Base-by-base conservation (phyloP, 495 filamentous ascomycete genomes). In the Penicillium alfredii region DNA sequence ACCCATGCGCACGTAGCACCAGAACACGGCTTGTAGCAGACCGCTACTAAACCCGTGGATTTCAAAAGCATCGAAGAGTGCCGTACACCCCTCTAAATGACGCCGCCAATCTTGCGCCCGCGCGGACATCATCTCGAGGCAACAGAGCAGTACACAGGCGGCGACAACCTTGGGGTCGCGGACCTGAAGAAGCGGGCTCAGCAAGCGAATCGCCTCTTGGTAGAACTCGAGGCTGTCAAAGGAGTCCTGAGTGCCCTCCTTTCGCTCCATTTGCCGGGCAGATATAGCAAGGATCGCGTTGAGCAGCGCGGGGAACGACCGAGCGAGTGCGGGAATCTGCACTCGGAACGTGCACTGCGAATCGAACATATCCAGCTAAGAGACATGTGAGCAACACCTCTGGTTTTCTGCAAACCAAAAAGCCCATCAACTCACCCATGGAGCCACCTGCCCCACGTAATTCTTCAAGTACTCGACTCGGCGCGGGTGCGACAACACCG, bases 331-430 rank as follows among this genome's bases (percentile, higher is more conserved):
- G 4, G 63, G 64, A 17, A 68, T 46, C 27, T 71, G 61, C 1
- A 65, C 46, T 10, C 58, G 58, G 42, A 71, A 71, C 6, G 55
- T 58, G 25, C 55, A 60, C 25, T 58, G 50, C 13, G 57, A 60
- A 35, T 73, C 70, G 35, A 73, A 72, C 66, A 68, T 73, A 39
- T 73, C 70, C 3, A 73, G 67, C 67, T 65, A 30, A 19, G 12
- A 17, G 9, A 12, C 2, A 13, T 30, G n/a, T n/a, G n/a, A n/a
- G n/a, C n/a, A n/a, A n/a, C n/a, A n/a, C n/a, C n/a, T n/a, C n/a
- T n/a, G n/a, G n/a, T n/a, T n/a, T n/a, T n/a, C n/a, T n/a, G n/a
- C n/a, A n/a, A n/a, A n/a, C n/a, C n/a, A n/a, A n/a, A n/a, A n/a
- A n/a, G n/a, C n/a, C n/a, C n/a, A n/a, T 8, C 14, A 13, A 51